A percentile compares a stretch with the other conserved stretches of the same genome.
Conservation (phyloP, 108 stramenopile species). For the Schizochytrium sp. region DNA sequence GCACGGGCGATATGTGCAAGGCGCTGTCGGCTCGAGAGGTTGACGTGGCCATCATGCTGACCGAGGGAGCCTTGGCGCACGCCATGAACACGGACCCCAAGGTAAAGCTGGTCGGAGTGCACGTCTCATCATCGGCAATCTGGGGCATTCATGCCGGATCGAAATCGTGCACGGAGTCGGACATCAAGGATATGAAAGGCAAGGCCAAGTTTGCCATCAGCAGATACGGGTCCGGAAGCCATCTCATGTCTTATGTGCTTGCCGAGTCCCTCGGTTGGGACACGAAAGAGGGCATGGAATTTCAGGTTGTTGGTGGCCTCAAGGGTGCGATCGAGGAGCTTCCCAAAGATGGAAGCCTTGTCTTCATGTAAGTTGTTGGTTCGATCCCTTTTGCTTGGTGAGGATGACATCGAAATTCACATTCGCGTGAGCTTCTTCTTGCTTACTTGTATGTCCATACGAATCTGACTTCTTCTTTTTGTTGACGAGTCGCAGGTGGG, state of each 20-base stretch:
- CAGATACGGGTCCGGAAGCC: constrained; percentile 1
- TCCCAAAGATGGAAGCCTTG: background rate
- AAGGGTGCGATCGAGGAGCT: background rate
- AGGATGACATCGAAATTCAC: too few species aligned
- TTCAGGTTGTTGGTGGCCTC: constrained; percentile 8
- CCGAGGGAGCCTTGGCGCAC: constrained; percentile 1
- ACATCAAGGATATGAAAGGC: background rate
- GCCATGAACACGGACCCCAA: background rate
- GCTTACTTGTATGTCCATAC: too few species aligned
- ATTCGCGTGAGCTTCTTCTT: too few species aligned
- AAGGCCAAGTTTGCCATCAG: constrained; percentile 2
- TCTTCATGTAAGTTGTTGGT: background rate
- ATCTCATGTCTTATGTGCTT: constrained; percentile 23
- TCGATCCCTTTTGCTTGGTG: too few species aligned
- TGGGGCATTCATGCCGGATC: constrained; percentile 14
- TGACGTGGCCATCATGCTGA: constrained; percentile 26
- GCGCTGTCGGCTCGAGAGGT: background rate
- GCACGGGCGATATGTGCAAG: constrained; percentile 18
- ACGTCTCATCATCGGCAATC: background rate
- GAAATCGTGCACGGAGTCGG: background rate
- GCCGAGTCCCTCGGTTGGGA: constrained; percentile 3
- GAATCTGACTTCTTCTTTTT: too few species aligned
- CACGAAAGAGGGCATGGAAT: background rate
- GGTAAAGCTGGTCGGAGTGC: background rate
- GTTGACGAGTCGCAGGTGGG: background rate